These are phyloP conservation scores for Candida multigemmis DNA, from an alignment of 805 yeast species.

Conservation along the genomic window DNA sequence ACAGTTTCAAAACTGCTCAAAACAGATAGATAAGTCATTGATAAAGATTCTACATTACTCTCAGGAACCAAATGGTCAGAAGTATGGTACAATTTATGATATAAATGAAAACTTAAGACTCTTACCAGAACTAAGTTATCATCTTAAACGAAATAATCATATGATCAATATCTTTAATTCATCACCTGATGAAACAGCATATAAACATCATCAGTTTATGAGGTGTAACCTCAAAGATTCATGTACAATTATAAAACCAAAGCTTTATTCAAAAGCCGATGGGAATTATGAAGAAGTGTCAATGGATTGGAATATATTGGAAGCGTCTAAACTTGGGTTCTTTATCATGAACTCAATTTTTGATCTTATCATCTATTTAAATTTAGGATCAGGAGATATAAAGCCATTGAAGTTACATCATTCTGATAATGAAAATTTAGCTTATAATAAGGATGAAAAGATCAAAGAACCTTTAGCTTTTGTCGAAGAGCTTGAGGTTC, in stretches of 20 bases:
- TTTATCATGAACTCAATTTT: conserved; percentile 22
- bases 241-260: conserved; percentile 18
- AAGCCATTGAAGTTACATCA: conserved; percentile 14
- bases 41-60: conserved; percentile 14
- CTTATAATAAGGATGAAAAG: conserved; percentile 5
- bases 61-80: too few relatives aligned
- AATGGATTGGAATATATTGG: conserved; percentile 10
- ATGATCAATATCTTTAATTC: conserved; percentile 29
- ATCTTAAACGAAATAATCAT: conserved; percentile 25
- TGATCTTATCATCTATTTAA: conserved; percentile 14
- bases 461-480: conserved; percentile 8
- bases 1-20: conserved; percentile 15
- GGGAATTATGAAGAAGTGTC: conserved; percentile 4
- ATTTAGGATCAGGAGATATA: conserved; percentile 3
- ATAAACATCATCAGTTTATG: conserved; percentile 23
- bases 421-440: conserved; percentile 13
- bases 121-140: conserved; percentile 22
- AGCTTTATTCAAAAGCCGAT: conserved; percentile 9
- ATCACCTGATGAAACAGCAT: conserved; percentile 39
- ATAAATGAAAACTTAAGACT: conserved; percentile 16
- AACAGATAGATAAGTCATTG: conserved; percentile 16
- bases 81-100: conserved; percentile 20
- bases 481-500: conserved; percentile 4
- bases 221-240: conserved; percentile 10
- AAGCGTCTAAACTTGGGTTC: conserved; percentile 6